phyloP scores from a whole-genome alignment of 371 early-diverging fungal genomes.

The Apophysomyces variabilis region DNA sequence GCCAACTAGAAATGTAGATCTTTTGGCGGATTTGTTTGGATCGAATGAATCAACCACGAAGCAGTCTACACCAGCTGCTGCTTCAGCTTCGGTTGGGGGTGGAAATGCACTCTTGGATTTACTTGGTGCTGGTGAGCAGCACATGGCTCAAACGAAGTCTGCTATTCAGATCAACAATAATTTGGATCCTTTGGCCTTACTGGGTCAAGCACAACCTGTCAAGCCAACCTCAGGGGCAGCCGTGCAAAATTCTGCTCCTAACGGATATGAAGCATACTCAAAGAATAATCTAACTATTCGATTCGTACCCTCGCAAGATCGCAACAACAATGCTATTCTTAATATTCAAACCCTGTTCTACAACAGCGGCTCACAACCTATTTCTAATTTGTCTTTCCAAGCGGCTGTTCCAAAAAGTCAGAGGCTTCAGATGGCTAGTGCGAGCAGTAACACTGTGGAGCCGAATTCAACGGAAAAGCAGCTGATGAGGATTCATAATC shows the following conservation, averaged over 20 bases:
- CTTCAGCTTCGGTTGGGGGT: conserved; percentile 21
- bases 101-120: conserved; percentile 40
- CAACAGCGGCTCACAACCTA: conserved; percentile 58
- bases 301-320: conserved; percentile 70
- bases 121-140: conserved; percentile 26
- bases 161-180: neutral
- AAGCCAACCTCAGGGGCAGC: conserved; percentile 26
- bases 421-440: conserved; percentile 83
- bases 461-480: conserved; percentile 75
- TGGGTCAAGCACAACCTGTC: conserved; percentile 18
- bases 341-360: conserved; percentile 74
- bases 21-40: conserved; percentile 87
- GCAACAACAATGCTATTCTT: conserved; percentile 57
- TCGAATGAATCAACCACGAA: conserved; percentile 13
- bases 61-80: conserved; percentile 17
- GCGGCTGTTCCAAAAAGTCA: conserved; percentile 94
- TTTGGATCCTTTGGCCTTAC: conserved; percentile 23
- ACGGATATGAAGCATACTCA: conserved; percentile 70
- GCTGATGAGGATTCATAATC: conserved; percentile 83
- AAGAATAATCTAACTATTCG: conserved; percentile 77
- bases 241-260: conserved; percentile 7
- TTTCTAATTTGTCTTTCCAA: conserved; percentile 79
- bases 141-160: conserved; percentile 10
- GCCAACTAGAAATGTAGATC: conserved; percentile 58
- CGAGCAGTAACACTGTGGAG: conserved; percentile 65